Conservation (phyloP, 2,329 filamentous ascomycete species). For the Botrytis fragariae region DNA sequence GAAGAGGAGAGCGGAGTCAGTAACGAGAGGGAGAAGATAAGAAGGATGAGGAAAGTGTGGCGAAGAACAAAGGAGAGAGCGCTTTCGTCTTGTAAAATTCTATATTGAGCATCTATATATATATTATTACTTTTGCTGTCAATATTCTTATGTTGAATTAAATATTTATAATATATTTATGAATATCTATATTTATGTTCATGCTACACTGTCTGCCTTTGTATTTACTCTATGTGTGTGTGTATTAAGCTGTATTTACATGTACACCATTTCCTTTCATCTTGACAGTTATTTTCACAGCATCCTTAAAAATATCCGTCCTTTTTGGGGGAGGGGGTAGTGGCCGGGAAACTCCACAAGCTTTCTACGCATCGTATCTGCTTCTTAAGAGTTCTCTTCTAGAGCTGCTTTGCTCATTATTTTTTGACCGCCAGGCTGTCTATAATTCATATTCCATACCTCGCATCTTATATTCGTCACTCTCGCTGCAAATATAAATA, state of each 20-base stretch:
- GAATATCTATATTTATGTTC: neutral
- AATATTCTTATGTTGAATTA: neutral
- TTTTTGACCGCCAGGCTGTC: too few species aligned
- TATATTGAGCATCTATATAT: neutral
- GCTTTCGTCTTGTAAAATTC: neutral
- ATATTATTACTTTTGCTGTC: neutral
- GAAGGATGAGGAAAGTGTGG: neutral
- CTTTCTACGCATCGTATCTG: too few species aligned
- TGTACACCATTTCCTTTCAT: neutral
- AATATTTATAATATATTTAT: neutral
- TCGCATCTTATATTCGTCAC: too few species aligned
- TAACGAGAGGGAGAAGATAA: neutral
- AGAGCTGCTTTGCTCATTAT: too few species aligned
- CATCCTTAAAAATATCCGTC: too few species aligned
- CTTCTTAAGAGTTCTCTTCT: too few species aligned
- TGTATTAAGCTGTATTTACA: neutral
- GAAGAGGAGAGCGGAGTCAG: neutral
- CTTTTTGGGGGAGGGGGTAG: too few species aligned
- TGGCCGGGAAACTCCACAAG: too few species aligned
- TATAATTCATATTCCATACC: too few species aligned
- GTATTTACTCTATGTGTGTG: neutral
- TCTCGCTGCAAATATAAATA: too few species aligned
- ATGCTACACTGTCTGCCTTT: neutral
- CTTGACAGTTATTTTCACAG: neutral
- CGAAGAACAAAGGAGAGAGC: neutral